Conservation (phyloP, 1,284 basidiomycete genomes). For the Kwoniella shivajii region DNA sequence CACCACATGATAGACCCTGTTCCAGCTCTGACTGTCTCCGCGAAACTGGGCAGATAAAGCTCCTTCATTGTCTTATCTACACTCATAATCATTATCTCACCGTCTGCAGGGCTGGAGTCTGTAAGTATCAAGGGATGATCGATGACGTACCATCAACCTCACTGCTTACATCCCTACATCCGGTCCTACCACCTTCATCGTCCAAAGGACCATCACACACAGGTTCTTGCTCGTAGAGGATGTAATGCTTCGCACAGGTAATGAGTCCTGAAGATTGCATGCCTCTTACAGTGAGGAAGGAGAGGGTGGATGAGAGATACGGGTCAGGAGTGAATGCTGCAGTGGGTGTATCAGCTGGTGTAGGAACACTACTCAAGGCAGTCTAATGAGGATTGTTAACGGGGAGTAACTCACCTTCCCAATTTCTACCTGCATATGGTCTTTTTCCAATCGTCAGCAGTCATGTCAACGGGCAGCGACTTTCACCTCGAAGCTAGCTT, state of each 20-base stretch:
- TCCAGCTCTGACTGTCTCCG: slow-evolving; percentile 57
- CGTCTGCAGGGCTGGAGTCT: background rate
- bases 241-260: slow-evolving; percentile 54
- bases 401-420: slow-evolving; percentile 43
- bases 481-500: too few relatives aligned
- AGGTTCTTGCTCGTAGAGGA: slow-evolving; percentile 53
- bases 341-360: too few relatives aligned
- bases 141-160: slow-evolving; percentile 39
- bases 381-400: background rate
- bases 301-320: slow-evolving; percentile 52
- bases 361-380: background rate
- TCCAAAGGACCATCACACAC: slow-evolving; percentile 41
- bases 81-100: background rate
- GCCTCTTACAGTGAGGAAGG: slow-evolving; percentile 49
- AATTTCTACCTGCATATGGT: slow-evolving; percentile 53
- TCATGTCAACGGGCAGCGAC: background rate
- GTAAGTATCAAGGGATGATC: too few relatives aligned
- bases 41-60: slow-evolving; percentile 56
- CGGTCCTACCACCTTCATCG: slow-evolving; percentile 32
- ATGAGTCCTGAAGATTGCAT: slow-evolving; percentile 52
- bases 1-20: slow-evolving; percentile 55
- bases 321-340: slow-evolving; percentile 53
- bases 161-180: slow-evolving; percentile 37
- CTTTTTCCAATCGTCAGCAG: slow-evolving; percentile 11
- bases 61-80: slow-evolving; percentile 54